Conservation (phyloP, 129 eudicot genomes). For the Calendula officinalis region DNA sequence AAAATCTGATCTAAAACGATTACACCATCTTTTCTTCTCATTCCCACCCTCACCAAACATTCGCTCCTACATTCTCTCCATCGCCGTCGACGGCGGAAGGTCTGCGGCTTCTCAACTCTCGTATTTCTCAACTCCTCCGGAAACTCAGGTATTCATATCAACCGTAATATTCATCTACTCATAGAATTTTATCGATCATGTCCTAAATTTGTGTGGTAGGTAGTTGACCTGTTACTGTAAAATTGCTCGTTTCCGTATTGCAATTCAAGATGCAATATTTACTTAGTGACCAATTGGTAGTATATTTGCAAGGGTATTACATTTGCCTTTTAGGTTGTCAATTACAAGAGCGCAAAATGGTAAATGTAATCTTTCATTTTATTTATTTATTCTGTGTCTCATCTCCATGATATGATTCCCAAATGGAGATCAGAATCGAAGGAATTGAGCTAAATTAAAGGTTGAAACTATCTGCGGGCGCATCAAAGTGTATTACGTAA, state of each 20-base stretch:
- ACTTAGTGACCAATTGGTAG: too few species aligned
- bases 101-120: too few species aligned
- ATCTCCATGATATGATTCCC: neutral
- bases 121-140: too few species aligned
- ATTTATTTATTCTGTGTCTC: neutral
- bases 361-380: neutral
- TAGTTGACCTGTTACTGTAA: too few species aligned
- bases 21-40: neutral
- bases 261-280: too few species aligned
- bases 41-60: neutral
- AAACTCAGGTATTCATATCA: too few species aligned
- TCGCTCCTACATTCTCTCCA: neutral
- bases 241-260: too few species aligned
- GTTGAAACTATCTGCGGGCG: neutral
- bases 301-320: neutral
- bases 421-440: neutral
- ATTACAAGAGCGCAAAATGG: neutral
- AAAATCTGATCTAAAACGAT: slow-evolving; percentile 27
- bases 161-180: too few species aligned
- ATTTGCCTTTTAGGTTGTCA: neutral
- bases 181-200: too few species aligned
- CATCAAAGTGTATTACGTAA: too few species aligned
- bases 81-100: too few species aligned
- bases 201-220: too few species aligned
- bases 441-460: neutral